A percentile compares a stretch with the other conserved stretches of the same genome.
phyloP scores from a whole-genome alignment of 495 filamentous ascomycete species.

The Neurospora tetraspora region DNA sequence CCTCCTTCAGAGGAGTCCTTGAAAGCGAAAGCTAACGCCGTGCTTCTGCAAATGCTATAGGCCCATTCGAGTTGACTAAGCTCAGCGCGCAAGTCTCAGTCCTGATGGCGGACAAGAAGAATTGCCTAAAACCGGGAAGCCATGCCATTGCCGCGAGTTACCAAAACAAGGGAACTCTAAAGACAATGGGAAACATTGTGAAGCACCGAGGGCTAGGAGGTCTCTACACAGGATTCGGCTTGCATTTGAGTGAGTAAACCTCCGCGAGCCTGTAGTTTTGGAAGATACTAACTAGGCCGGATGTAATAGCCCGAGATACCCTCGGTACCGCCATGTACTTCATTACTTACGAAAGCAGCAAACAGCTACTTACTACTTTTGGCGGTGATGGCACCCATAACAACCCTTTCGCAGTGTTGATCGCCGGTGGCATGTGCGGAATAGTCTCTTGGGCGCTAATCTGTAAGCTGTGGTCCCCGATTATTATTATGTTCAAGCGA shows the following conservation, averaged over 20 bases:
- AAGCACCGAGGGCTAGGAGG: constrained; percentile 66
- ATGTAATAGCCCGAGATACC: constrained; percentile 59
- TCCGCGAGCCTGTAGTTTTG: background rate
- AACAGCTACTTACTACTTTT: constrained; percentile 71
- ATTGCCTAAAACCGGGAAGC: constrained; percentile 37
- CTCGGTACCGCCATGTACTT: constrained; percentile 88
- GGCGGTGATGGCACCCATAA: constrained; percentile 56
- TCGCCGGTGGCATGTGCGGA: constrained; percentile 68
- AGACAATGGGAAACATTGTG: constrained; percentile 70
- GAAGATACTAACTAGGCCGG: constrained; percentile 2
- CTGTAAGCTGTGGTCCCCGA: constrained; percentile 27
- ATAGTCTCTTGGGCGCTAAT: constrained; percentile 75
- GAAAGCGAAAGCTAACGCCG: background rate
- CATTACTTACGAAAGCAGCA: constrained; percentile 80
- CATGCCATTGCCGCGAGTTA: constrained; percentile 57
- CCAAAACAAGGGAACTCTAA: constrained; percentile 69
- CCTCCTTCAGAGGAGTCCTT: background rate
- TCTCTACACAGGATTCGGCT: constrained; percentile 75
- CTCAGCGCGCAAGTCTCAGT: constrained; percentile 81
- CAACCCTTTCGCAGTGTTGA: constrained; percentile 60
- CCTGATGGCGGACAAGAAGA: constrained; percentile 62
- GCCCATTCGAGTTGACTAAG: constrained; percentile 91
- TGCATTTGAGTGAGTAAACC: constrained; percentile 60
- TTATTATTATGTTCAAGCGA: background rate
- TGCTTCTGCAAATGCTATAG: constrained; percentile 29